Base-by-base conservation (phyloP, 1,284 basidiomycete genomes). In the Apiotrichum montevideense region DNA sequence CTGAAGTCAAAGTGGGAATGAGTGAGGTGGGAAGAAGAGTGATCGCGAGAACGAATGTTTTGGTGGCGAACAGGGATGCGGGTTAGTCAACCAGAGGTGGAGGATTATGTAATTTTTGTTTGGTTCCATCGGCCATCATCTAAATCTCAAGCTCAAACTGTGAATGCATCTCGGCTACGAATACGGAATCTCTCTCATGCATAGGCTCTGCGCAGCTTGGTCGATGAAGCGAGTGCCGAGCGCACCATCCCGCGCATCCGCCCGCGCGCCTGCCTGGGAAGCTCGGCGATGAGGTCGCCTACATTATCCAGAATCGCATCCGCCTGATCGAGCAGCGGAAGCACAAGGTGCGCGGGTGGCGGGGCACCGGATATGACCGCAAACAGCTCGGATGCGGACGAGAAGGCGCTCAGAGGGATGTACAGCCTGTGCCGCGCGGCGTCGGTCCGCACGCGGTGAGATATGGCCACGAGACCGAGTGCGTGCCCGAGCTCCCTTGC, bases 381-480 rank as follows among this genome's bases (percentile, higher is more conserved):
- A 21, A 66, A 64, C 8, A 63, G 54, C 35, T 58, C 62, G n/a
- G 50, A 55, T 14, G 58, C 56, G 6, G 56, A 56, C 14, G 54
- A 45, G 57, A 77, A 72, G 35, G 55, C 65, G 2, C 64, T 54
- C 4, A 73, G 61, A 6, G 79, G 79, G 5, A 80, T 64, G 64
- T 79, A 80, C 6, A 77, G 58, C 39, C 78, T 65, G 1, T 71
- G 69, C 33, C 75, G 73, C 29, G 49, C 32, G 1, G 71, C 76
- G 59, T 79, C 78, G 51, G 73, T 75, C 1, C 65, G 66, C 5
- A 78, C 68, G 58, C 79, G 77, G 11, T 75, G 58, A 0, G 77
- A 72, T 51, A 79, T 72, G 55, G 78, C 77, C 57, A 78, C 72
- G 33, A 79, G 66, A 54, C 78, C 77, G 21, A 79, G 63, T 6